Percentiles rank a stretch among this genome's conserved stretches.
phyloP scores from a whole-genome alignment of 2,329 filamentous ascomycete species.

The Parafenestella ontariensis region DNA sequence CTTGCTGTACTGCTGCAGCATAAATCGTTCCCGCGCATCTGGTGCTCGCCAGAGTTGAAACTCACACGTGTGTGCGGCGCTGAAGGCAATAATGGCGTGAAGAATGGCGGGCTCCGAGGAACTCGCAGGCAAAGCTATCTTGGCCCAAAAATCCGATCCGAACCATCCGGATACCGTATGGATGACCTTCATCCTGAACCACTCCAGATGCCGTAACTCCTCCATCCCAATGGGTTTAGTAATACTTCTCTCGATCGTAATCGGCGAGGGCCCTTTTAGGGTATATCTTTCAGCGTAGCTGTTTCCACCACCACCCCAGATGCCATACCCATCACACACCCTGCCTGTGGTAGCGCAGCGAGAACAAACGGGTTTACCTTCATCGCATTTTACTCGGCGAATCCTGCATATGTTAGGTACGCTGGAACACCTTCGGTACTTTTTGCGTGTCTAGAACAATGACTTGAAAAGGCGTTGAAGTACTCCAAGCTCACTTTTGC shows the following conservation, averaged over 20 bases:
- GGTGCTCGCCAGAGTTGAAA: conserved; percentile 8
- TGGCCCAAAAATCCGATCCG: conserved; percentile 48
- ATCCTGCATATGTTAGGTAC: conserved; percentile 15
- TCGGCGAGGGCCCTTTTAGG: not conserved
- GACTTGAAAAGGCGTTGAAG: too few species aligned
- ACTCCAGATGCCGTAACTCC: conserved; percentile 7
- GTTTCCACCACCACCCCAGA: conserved; percentile 50
- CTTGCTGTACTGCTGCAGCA: conserved; percentile 51
- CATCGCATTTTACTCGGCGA: conserved; percentile 47
- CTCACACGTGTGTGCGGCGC: conserved; percentile 40
- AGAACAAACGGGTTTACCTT: conserved; percentile 46
- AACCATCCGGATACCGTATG: conserved; percentile 12
- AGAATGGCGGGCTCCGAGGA: conserved; percentile 50
- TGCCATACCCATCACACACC: conserved; percentile 54
- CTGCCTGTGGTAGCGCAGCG: conserved; percentile 48
- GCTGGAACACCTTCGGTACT: not conserved
- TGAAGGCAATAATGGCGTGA: conserved; percentile 53
- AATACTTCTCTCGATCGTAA: not conserved
- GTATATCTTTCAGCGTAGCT: conserved; percentile 14
- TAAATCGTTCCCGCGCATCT: conserved; percentile 38
- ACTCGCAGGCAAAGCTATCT: conserved; percentile 50
- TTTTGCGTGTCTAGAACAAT: too few species aligned
- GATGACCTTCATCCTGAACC: conserved; percentile 3
- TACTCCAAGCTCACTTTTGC: too few species aligned
- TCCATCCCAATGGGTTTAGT: not conserved